Evolutionary conservation across 1,284 basidiomycete genomes (phyloP).

Genomic region (Cryptococcus sp.): DNA sequence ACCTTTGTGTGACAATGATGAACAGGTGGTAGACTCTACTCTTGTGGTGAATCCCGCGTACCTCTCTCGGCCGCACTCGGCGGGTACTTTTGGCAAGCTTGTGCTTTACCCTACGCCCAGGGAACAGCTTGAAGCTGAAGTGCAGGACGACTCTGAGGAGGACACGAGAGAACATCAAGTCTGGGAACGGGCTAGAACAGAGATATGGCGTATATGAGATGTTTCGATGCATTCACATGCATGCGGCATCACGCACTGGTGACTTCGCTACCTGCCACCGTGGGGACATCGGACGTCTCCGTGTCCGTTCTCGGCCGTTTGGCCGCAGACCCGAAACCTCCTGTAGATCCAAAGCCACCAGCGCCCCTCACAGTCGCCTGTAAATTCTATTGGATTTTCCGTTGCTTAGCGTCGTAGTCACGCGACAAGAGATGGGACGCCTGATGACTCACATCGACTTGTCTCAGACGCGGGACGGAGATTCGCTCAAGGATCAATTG

Average conservation of each 20-base stretch:
- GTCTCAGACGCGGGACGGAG: conserved; percentile 77
- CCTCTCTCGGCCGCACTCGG: conserved; percentile 41
- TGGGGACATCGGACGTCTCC: conserved; percentile 5
- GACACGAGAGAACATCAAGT: conserved; percentile 44
- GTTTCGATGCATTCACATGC: no score
- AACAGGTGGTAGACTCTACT: conserved; percentile 52
- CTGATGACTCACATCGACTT: conserved; percentile 69
- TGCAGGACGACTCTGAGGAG: conserved; percentile 19
- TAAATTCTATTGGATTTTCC: conserved; percentile 61
- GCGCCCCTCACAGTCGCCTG: conserved; percentile 79
- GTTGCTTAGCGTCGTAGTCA: background rate
- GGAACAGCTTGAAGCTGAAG: conserved; percentile 25
- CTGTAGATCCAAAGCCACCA: conserved; percentile 94
- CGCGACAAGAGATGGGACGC: no score
- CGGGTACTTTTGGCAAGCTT: conserved; percentile 53
- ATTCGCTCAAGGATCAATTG: conserved; percentile 93
- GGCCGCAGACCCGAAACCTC: conserved; percentile 54
- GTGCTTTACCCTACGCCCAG: conserved; percentile 43
- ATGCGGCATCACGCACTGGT: no score
- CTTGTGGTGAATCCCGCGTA: conserved; percentile 53
- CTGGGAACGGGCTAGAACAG: conserved; percentile 49
- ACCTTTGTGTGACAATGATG: background rate
- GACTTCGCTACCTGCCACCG: no score
- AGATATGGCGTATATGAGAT: conserved; percentile 48
- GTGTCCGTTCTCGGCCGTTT: conserved; percentile 31